Evolutionary conservation across 345 rosid genomes (phyloP).

Genomic region (Lumnitzera racemosa): DNA sequence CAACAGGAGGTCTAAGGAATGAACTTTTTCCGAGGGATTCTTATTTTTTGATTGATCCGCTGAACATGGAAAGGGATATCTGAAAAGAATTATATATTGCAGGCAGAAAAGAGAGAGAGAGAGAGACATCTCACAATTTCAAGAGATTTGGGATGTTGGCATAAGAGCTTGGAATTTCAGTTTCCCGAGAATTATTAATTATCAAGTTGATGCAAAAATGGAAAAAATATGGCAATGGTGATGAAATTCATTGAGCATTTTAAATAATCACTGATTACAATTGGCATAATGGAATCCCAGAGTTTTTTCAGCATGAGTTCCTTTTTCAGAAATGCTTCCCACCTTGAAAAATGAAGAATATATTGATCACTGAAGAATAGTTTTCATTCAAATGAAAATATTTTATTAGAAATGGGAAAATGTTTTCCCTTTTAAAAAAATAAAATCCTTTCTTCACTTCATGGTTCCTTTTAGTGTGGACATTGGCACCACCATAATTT

Average conservation of each 20-base stretch:
- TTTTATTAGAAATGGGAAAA: too few relatives aligned
- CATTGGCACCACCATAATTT: too few relatives aligned
- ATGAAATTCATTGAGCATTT: neutral
- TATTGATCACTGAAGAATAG: too few relatives aligned
- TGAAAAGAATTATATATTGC: neutral
- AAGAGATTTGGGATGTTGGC: slow-evolving; percentile 63
- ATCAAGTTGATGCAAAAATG: slow-evolving; percentile 66
- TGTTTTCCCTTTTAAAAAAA: too few relatives aligned
- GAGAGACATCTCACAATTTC: slow-evolving; percentile 59
- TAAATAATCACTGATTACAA: neutral
- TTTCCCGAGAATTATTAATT: slow-evolving; percentile 88
- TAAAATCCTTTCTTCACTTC: too few relatives aligned
- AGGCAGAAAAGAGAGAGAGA: slow-evolving; percentile 11
- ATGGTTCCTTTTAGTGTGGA: too few relatives aligned
- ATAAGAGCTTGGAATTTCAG: slow-evolving; percentile 59
- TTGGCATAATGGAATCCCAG: neutral
- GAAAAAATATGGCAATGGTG: neutral
- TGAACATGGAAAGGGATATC: neutral
- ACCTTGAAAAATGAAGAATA: too few relatives aligned
- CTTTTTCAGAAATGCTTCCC: too few relatives aligned
- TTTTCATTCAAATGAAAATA: too few relatives aligned
- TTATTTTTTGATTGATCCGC: neutral
- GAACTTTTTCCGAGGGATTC: too few relatives aligned
- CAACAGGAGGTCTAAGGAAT: too few relatives aligned
- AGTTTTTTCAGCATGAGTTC: too few relatives aligned